These are phyloP conservation scores for Clavulina sp. DNA, from an alignment of 768 basidiomycete genomes.

Conservation along the genomic window DNA sequence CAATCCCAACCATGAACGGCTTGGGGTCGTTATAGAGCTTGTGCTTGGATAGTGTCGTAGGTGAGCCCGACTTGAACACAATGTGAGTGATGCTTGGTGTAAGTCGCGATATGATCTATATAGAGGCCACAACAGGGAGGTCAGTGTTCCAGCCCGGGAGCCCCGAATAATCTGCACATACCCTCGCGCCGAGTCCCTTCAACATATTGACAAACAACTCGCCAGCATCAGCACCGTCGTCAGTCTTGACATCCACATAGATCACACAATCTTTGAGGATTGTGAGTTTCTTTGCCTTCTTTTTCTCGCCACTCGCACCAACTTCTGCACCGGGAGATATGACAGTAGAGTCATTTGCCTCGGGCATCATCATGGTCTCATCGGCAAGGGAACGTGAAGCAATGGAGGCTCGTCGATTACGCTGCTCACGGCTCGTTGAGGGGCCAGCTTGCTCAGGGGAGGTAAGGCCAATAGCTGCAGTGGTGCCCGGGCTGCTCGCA, in stretches of 20 bases:
- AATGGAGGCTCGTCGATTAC: neutral
- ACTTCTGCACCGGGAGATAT: neutral
- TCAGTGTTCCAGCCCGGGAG: neutral
- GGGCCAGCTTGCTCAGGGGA: too few species aligned
- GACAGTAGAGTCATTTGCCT: constrained; percentile 4
- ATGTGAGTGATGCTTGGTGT: constrained; percentile 68
- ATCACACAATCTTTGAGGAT: constrained; percentile 58
- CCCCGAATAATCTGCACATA: constrained; percentile 19
- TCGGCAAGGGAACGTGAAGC: constrained; percentile 4
- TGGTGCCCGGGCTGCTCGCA: too few species aligned
- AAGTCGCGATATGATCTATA: constrained; percentile 43
- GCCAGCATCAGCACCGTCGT: constrained; percentile 65
- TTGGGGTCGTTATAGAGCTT: constrained; percentile 54
- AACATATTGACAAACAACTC: constrained; percentile 73
- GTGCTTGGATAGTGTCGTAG: constrained; percentile 56
- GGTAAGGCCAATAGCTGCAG: too few species aligned
- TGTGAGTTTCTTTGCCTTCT: constrained; percentile 10
- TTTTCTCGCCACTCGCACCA: neutral
- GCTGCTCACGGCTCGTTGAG: constrained; percentile 1
- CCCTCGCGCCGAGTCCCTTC: constrained; percentile 61
- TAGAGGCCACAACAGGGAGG: neutral
- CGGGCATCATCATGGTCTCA: constrained; percentile 4
- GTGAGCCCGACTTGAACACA: constrained; percentile 66
- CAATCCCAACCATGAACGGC: constrained; percentile 65
- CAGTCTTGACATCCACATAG: constrained; percentile 66